Evolutionary conservation across 169 alveolate genomes (phyloP).

Genomic region (Ichthyophthirius multifiliis): DNA sequence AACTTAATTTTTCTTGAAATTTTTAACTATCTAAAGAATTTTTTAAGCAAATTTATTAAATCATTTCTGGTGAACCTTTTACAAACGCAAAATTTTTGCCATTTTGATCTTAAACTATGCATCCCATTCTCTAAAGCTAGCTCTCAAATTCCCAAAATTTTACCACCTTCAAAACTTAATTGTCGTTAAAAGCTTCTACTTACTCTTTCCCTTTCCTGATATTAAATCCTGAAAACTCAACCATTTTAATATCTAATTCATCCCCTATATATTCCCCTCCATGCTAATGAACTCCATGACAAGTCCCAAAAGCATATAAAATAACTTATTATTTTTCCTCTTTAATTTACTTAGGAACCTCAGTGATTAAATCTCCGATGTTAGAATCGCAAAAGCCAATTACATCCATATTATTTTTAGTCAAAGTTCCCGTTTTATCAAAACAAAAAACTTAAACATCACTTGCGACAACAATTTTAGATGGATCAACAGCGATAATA

Average conservation of each 20-base stretch:
- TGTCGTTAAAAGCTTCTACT: not conserved
- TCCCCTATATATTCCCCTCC: slow-evolving; percentile 15
- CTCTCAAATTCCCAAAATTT: not conserved
- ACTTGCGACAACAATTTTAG: slow-evolving; percentile 49
- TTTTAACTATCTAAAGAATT: not conserved
- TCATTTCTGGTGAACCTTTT: slow-evolving; percentile 31
- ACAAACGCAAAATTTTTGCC: slow-evolving; percentile 7
- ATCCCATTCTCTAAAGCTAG: slow-evolving; percentile 14
- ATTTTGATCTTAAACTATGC: not conserved
- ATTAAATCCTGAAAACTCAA: not conserved
- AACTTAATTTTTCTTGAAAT: not conserved
- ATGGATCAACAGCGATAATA: slow-evolving; percentile 56
- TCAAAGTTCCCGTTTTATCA: slow-evolving; percentile 11
- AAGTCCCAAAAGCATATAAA: too few species aligned
- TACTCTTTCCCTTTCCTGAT: not conserved
- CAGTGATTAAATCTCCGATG: not conserved
- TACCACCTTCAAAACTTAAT: not conserved
- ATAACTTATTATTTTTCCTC: not conserved
- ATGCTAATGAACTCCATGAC: slow-evolving; percentile 8
- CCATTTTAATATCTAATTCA: slow-evolving; percentile 17
- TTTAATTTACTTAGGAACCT: not conserved
- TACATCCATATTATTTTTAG: not conserved
- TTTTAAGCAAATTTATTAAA: not conserved
- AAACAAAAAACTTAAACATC: slow-evolving; percentile 44
- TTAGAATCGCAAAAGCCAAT: not conserved